Conservation (phyloP, 139 green algal genomes). For the Raphidocelis subcapitata region DNA sequence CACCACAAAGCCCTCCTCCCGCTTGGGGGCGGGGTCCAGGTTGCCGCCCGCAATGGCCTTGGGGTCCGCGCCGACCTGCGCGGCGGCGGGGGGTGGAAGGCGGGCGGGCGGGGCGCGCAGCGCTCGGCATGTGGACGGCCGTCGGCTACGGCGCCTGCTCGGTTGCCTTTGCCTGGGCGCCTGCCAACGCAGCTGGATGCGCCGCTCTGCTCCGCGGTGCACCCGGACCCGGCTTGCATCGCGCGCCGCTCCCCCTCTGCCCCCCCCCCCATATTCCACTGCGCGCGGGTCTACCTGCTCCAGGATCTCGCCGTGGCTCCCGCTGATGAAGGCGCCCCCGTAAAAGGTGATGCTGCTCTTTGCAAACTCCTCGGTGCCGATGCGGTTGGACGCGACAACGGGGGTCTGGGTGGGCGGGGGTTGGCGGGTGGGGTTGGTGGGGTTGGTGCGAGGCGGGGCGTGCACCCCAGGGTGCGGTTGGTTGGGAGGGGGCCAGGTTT, state of each 20-base stretch:
- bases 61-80: neutral
- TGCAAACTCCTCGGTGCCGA: slow-evolving; percentile 59
- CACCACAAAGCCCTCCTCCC: slow-evolving; percentile 60
- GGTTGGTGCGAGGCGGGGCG: too few species aligned
- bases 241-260: too few species aligned
- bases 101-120: neutral
- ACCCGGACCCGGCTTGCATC: too few species aligned
- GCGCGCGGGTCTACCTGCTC: slow-evolving; percentile 46
- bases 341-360: slow-evolving; percentile 72
- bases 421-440: too few species aligned
- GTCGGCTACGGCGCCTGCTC: too few species aligned
- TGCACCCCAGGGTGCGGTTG: too few species aligned
- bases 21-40: slow-evolving; percentile 35
- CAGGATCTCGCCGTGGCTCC: slow-evolving; percentile 48
- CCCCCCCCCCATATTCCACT: too few species aligned
- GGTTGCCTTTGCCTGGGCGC: too few species aligned
- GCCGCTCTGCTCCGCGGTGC: too few species aligned
- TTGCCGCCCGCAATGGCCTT: slow-evolving; percentile 19
- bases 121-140: too few species aligned
- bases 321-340: slow-evolving; percentile 74
- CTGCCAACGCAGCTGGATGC: too few species aligned
- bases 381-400: slow-evolving; percentile 70
- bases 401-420: slow-evolving; percentile 45
- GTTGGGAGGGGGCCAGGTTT: too few species aligned
- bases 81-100: neutral